phyloP scores from a whole-genome alignment of 768 basidiomycete species.

The Tylopilus plumbeoviolaceoides region DNA sequence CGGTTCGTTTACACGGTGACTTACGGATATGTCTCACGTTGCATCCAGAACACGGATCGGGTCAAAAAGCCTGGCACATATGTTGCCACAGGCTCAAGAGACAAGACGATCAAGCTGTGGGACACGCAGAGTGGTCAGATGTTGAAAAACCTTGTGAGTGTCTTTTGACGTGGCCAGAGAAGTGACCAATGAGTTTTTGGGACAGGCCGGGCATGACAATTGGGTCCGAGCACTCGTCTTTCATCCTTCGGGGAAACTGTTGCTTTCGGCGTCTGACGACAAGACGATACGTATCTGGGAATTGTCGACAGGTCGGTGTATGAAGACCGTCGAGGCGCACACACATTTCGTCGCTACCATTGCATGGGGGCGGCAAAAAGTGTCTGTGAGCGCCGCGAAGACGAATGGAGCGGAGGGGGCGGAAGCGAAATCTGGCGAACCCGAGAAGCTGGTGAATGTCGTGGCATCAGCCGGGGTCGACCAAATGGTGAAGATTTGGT shows the following conservation, averaged over 20 bases:
- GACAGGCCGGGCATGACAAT: conserved; percentile 76
- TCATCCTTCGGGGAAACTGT: conserved; percentile 85
- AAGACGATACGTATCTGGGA: conserved; percentile 92
- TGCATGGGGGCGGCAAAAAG: conserved; percentile 67
- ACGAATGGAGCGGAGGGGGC: conserved; percentile 36
- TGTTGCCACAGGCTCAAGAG: conserved; percentile 79
- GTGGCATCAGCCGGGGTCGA: conserved; percentile 68
- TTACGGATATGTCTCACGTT: conserved; percentile 1
- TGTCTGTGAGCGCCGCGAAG: conserved; percentile 39
- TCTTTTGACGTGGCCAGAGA: not conserved
- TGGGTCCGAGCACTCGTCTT: conserved; percentile 88
- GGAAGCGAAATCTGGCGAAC: conserved; percentile 29
- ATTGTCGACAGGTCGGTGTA: conserved; percentile 75
- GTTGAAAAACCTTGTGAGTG: conserved; percentile 65
- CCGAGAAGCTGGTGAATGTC: conserved; percentile 63
- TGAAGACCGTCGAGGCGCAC: conserved; percentile 86
- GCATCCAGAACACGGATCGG: conserved; percentile 45
- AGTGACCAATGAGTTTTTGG: conserved; percentile 6
- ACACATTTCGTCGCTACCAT: conserved; percentile 78
- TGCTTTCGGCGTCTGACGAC: conserved; percentile 91
- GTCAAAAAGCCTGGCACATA: conserved; percentile 52
- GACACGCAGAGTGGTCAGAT: conserved; percentile 80
- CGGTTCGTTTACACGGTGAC: conserved; percentile 40
- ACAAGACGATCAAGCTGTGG: conserved; percentile 92
- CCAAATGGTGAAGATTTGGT: conserved; percentile 63